phyloP scores from a whole-genome alignment of 2,329 filamentous ascomycete species.

The Cadophora malorum region DNA sequence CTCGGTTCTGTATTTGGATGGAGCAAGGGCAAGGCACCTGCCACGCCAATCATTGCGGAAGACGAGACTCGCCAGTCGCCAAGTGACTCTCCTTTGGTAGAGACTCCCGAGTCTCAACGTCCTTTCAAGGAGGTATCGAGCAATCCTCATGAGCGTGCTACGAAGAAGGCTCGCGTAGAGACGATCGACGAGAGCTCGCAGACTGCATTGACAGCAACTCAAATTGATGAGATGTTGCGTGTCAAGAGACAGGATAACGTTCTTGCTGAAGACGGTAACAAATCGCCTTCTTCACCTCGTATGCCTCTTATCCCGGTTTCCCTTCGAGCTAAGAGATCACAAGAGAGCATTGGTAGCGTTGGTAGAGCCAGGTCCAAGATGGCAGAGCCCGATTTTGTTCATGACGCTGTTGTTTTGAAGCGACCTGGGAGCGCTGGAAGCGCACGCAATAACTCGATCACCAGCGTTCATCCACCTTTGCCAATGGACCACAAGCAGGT shows the following conservation, averaged over 20 bases:
- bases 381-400: conserved; percentile 45
- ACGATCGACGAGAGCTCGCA: conserved; percentile 78
- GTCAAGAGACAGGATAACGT: conserved; percentile 51
- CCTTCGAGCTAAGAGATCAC: conserved; percentile 54
- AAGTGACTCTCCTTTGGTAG: conserved; percentile 55
- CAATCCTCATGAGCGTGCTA: conserved; percentile 55
- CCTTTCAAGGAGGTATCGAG: conserved; percentile 68
- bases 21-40: conserved; percentile 50
- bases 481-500: conserved; percentile 82
- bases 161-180: conserved; percentile 50
- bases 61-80: conserved; percentile 66
- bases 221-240: conserved; percentile 78
- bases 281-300: conserved; percentile 39
- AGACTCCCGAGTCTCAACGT: conserved; percentile 60
- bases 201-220: conserved; percentile 80
- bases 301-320: conserved; percentile 45
- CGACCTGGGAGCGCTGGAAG: conserved; percentile 80
- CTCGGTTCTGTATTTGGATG: conserved; percentile 54
- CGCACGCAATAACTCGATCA: conserved; percentile 56
- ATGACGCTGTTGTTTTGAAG: conserved; percentile 48
- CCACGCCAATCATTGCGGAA: conserved; percentile 63
- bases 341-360: conserved; percentile 57
- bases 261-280: conserved; percentile 36
- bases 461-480: conserved; percentile 69
- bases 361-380: conserved; percentile 49